phyloP scores from a whole-genome alignment of 345 rosid species.

The Lepidium sativum region DNA sequence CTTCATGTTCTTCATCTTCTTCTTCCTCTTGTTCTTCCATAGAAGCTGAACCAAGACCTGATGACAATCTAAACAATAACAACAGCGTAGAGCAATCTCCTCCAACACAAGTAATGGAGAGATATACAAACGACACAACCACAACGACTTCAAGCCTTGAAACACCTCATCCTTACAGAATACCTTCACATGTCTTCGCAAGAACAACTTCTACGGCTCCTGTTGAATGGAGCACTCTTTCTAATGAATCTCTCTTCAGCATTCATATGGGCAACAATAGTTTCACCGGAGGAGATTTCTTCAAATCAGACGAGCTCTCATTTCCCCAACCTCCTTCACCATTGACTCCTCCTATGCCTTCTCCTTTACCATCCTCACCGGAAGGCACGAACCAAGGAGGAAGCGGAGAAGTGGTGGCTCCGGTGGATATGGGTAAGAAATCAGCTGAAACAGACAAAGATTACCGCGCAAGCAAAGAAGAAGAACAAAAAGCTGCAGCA shows the following conservation, averaged over 20 bases:
- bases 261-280: constrained; percentile 66
- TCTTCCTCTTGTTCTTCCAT: constrained; percentile 28
- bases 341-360: constrained; percentile 18
- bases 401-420: constrained; percentile 7
- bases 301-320: constrained; percentile 55
- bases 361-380: background rate
- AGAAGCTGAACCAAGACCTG: constrained; percentile 25
- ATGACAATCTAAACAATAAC: background rate
- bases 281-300: constrained; percentile 38
- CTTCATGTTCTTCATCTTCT: too few relatives aligned
- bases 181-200: constrained; percentile 57
- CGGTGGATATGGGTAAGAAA: constrained; percentile 19
- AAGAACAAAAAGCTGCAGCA: constrained; percentile 52
- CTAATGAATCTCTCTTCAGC: constrained; percentile 79
- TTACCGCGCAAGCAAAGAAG: constrained; percentile 27
- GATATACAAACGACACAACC: constrained; percentile 21
- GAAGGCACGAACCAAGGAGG: background rate
- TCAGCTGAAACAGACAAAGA: constrained; percentile 26
- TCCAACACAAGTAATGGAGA: constrained; percentile 46
- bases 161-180: constrained; percentile 30
- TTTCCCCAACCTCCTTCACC: constrained; percentile 27
- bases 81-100: constrained; percentile 31
- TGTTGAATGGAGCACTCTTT: constrained; percentile 64
- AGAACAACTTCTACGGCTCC: constrained; percentile 40
- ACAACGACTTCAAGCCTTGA: background rate